Evolutionary conservation across 2,329 filamentous ascomycete genomes (phyloP), one percentile per base, ranked within the genome.

Genomic region (Curvularia sp.): DNA sequence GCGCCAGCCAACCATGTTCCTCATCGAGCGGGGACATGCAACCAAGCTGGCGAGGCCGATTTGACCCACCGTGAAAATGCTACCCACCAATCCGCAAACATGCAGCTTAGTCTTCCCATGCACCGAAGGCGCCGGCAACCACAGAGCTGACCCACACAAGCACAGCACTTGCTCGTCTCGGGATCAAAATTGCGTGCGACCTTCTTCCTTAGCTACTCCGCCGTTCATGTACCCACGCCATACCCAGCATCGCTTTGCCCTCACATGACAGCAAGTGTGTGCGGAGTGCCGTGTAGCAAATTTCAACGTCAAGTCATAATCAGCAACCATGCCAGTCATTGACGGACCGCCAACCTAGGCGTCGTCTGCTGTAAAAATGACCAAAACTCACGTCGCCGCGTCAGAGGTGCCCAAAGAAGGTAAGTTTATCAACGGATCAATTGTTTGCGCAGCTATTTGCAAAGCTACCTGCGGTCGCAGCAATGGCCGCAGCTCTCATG

Each of bases 131-230:
- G 59, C 65, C 67, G 63, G 67, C 60, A 61, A 72, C 72, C 68
- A 68, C 67, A 63, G 57, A 64, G 61, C 66, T 64, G 74, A 66
- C 72, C 72, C 73, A 76, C 74, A 69, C 57, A 69, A 69, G 71
- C 72, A 75, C 74, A 76, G 69, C 67, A 59, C 56, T 59, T 57
- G 62, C 66, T 68, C 68, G 70, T 75, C 74, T 69, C 71, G 71
- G 70, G 73, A 75, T 72, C 73, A 76, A 76, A 75, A 73, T 75
- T 75, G 62, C 66, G 72, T 76, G 74, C 72, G 72, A 73, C 69
- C 63, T 67, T 66, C 58, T 63, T 58, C 60, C 60, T 62, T 61
- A 67, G 65, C 53, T 55, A 67, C 70, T 71, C 72, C 67, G 63
- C 71, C 64, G 58, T 57, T 68, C 67, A 72, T 69, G 71, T 71